phyloP scores from a whole-genome alignment of 768 basidiomycete genomes.

The Rhizopogon vinicolor region DNA sequence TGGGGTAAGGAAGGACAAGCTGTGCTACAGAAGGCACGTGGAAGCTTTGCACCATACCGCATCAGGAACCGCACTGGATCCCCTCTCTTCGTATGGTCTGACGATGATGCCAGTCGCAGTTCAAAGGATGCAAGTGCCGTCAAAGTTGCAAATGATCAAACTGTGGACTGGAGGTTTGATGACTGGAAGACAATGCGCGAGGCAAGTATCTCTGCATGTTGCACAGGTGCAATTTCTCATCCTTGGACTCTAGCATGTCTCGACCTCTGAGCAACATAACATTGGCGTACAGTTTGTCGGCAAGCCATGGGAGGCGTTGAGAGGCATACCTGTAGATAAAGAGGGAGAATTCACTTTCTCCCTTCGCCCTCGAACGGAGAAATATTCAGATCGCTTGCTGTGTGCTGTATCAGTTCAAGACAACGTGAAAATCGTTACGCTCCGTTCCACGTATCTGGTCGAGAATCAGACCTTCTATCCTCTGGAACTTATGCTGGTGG shows the following conservation, averaged over 20 bases:
- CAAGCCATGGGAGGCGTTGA: slow-evolving; percentile 85
- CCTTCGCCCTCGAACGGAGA: slow-evolving; percentile 74
- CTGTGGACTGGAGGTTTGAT: slow-evolving; percentile 93
- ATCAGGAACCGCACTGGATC: slow-evolving; percentile 89
- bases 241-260: slow-evolving; percentile 31
- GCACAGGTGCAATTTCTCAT: background rate
- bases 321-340: slow-evolving; percentile 84
- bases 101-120: slow-evolving; percentile 51
- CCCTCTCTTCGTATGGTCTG: slow-evolving; percentile 83
- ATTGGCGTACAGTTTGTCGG: slow-evolving; percentile 83
- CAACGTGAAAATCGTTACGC: slow-evolving; percentile 90
- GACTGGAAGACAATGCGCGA: slow-evolving; percentile 94
- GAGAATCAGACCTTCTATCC: slow-evolving; percentile 91
- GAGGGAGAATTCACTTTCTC: slow-evolving; percentile 90
- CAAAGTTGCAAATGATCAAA: slow-evolving; percentile 68
- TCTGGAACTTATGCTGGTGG: slow-evolving; percentile 85
- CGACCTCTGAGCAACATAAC: slow-evolving; percentile 68
- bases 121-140: slow-evolving; percentile 46
- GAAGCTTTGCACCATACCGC: slow-evolving; percentile 89
- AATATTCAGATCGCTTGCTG: slow-evolving; percentile 74
- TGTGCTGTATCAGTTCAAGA: slow-evolving; percentile 88
- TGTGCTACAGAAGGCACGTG: slow-evolving; percentile 72
- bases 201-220: slow-evolving; percentile 36
- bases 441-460: slow-evolving; percentile 89
- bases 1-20: slow-evolving; percentile 73